Conservation (phyloP, 2,329 filamentous ascomycete species). For the Talaromyces pinophilus region DNA sequence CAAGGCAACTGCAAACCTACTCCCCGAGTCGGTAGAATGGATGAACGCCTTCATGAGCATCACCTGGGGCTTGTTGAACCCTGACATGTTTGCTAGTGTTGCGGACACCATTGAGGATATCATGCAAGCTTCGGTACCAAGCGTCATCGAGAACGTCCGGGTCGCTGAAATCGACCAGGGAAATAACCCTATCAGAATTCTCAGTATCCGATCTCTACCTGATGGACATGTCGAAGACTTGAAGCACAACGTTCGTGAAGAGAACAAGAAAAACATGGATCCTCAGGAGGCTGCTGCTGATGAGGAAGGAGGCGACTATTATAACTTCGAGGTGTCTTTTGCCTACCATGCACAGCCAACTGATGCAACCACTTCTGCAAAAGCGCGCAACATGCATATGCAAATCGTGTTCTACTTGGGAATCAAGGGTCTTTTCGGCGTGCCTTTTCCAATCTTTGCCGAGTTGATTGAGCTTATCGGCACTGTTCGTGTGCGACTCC, state of each 20-base stretch:
- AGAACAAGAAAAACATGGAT: constrained; percentile 79
- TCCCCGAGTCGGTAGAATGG: constrained; percentile 94
- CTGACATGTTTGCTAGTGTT: constrained; percentile 88
- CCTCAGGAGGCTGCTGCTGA: constrained; percentile 83
- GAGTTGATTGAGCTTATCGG: constrained; percentile 89
- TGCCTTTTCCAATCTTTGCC: constrained; percentile 84
- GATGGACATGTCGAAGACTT: constrained; percentile 79
- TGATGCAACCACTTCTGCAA: constrained; percentile 68
- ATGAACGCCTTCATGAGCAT: constrained; percentile 85
- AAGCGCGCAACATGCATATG: constrained; percentile 96
- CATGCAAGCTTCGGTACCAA: constrained; percentile 92
- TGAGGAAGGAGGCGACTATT: constrained; percentile 87
- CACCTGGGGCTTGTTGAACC: constrained; percentile 89
- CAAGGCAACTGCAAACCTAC: constrained; percentile 77
- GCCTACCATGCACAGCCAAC: constrained; percentile 86
- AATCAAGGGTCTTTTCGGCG: constrained; percentile 82
- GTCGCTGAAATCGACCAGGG: constrained; percentile 95
- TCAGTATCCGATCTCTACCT: constrained; percentile 82
- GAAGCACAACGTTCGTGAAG: constrained; percentile 75
- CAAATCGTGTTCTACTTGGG: constrained; percentile 92
- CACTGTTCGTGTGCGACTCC: constrained; percentile 77
- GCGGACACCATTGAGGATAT: constrained; percentile 95
- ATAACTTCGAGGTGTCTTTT: constrained; percentile 87
- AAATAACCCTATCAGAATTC: constrained; percentile 81
- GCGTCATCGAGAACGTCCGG: constrained; percentile 88